phyloP scores from a whole-genome alignment of 495 filamentous ascomycete genomes.

The Bacidia rubella region DNA sequence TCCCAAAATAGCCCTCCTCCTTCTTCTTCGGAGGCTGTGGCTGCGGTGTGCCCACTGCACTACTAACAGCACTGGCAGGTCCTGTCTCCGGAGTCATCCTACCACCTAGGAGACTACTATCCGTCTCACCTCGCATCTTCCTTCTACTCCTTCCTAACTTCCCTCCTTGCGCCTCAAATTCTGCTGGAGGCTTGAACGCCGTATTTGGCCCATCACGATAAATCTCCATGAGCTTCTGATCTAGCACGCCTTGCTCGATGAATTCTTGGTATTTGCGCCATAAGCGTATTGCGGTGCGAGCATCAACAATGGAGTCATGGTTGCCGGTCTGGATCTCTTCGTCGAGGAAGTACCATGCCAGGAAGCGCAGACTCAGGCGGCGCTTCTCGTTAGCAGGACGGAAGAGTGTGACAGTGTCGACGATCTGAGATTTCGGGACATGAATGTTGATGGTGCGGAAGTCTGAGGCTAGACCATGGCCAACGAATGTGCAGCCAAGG shows the following conservation, averaged over 20 bases:
- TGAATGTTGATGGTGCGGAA: conserved; percentile 98
- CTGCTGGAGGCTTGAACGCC: conserved; percentile 57
- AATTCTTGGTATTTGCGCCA: conserved; percentile 88
- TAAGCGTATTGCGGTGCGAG: conserved; percentile 72
- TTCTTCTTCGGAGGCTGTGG: conserved; percentile 7
- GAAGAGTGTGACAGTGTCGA: conserved; percentile 85
- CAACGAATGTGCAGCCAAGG: conserved; percentile 83
- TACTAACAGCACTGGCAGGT: conserved; percentile 6
- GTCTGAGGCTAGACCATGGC: conserved; percentile 82
- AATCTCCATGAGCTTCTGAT: conserved; percentile 67
- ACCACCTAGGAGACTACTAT: conserved; percentile 6
- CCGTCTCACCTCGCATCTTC: conserved; percentile 1
- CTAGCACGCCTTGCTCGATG: conserved; percentile 66
- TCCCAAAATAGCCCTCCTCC: conserved; percentile 16
- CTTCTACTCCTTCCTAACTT: conserved; percentile 2
- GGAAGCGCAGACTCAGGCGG: conserved; percentile 72
- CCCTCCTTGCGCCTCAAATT: conserved; percentile 3
- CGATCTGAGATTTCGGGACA: conserved; percentile 77
- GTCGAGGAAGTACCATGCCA: conserved; percentile 76
- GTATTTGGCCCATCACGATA: conserved; percentile 58
- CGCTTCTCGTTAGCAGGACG: conserved; percentile 51
- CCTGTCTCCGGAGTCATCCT: conserved; percentile 17
- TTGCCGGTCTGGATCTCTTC: conserved; percentile 82
- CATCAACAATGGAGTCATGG: conserved; percentile 92
- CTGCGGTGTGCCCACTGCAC: conserved; percentile 13